A percentile compares a stretch with the other conserved stretches of the same genome.
phyloP scores from a whole-genome alignment of 129 eudicot species.

The Pittosporum tobira region DNA sequence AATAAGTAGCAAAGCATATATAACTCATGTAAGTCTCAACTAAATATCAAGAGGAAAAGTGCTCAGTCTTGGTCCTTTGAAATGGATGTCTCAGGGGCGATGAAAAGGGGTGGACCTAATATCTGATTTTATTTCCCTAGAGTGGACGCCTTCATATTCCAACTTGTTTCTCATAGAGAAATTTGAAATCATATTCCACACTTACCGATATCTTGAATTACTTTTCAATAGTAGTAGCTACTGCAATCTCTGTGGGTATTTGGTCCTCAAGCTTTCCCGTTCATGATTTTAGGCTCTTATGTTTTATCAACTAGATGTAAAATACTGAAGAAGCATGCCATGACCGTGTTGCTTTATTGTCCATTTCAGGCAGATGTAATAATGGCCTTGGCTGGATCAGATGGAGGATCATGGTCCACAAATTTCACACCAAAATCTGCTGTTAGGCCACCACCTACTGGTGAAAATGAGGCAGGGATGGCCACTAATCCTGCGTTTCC shows the following conservation, averaged over 20 bases:
- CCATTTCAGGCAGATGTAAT: slow-evolving; percentile 79
- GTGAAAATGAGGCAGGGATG: slow-evolving; percentile 28
- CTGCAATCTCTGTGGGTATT: background rate
- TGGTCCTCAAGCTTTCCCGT: background rate
- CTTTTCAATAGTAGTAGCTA: background rate
- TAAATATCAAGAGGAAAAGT: too few species aligned
- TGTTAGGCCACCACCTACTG: slow-evolving; percentile 26
- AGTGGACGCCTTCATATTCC: background rate
- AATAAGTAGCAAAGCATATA: too few species aligned
- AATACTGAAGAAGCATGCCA: slow-evolving; percentile 1
- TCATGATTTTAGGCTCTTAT: background rate
- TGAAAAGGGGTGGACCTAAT: too few species aligned
- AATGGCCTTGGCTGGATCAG: slow-evolving; percentile 86
- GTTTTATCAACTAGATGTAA: too few species aligned
- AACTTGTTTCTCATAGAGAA: background rate
- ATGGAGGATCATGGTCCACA: slow-evolving; percentile 98
- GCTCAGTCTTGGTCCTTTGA: too few species aligned
- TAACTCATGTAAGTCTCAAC: too few species aligned
- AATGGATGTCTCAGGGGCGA: too few species aligned
- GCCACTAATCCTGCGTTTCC: slow-evolving; percentile 19
- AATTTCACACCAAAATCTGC: slow-evolving; percentile 42
- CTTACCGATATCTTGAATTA: background rate
- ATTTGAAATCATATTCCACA: background rate
- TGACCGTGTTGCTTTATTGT: slow-evolving; percentile 5
- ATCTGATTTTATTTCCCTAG: too few species aligned